Conservation (phyloP, 805 yeast species). For the Zygosaccharomyces rouxii region DNA sequence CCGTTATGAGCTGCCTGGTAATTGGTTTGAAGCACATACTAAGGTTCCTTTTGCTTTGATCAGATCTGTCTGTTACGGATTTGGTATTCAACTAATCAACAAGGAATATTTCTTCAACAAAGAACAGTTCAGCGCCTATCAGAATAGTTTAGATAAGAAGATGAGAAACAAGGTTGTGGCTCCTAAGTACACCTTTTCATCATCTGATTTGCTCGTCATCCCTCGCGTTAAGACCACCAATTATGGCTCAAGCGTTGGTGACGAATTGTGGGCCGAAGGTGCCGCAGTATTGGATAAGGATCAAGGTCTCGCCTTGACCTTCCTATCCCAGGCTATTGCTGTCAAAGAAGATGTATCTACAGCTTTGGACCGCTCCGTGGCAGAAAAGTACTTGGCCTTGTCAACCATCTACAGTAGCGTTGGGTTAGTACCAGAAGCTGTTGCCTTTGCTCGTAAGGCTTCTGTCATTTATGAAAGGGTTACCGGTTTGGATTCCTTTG, state of each 20-base stretch:
- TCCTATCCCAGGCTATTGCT: constrained; percentile 64
- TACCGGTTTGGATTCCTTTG: constrained; percentile 74
- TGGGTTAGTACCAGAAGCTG: constrained; percentile 54
- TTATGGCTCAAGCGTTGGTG: constrained; percentile 61
- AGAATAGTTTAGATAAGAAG: constrained; percentile 35
- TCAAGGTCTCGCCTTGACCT: constrained; percentile 54
- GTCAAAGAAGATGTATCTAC: constrained; percentile 84
- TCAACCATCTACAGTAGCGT: constrained; percentile 64
- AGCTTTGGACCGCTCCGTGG: constrained; percentile 70
- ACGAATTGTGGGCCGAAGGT: constrained; percentile 71
- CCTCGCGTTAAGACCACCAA: constrained; percentile 75
- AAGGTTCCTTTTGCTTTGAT: constrained; percentile 44
- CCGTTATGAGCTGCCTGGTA: constrained; percentile 50
- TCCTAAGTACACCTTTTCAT: constrained; percentile 43
- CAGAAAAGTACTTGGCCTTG: constrained; percentile 59
- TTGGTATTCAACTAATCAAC: constrained; percentile 81
- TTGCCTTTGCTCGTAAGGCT: constrained; percentile 62
- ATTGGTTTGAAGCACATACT: constrained; percentile 43
- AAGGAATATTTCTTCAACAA: constrained; percentile 39
- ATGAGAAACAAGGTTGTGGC: constrained; percentile 32
- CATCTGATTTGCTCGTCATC: constrained; percentile 64
- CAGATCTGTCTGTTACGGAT: constrained; percentile 68
- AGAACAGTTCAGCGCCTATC: constrained; percentile 36
- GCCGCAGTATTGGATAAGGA: constrained; percentile 38
- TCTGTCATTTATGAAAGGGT: constrained; percentile 73